Conservation (phyloP, 345 rosid genomes). For the Citrus cavaleriei region DNA sequence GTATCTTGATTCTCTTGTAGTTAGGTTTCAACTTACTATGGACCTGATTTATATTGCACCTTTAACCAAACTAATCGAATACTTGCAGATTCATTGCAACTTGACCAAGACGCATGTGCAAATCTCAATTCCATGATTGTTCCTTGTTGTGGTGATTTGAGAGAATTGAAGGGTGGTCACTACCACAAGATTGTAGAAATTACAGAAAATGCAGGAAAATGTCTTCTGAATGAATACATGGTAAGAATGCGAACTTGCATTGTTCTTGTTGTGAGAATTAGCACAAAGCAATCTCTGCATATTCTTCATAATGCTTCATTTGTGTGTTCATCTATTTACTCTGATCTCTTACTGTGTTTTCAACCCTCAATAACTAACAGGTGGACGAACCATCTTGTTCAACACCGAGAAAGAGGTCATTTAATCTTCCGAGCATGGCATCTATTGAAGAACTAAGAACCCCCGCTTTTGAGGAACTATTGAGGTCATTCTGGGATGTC, state of each 20-base stretch:
- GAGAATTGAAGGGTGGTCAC: slow-evolving; percentile 83
- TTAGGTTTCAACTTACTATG: not conserved
- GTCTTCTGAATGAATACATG: slow-evolving; percentile 77
- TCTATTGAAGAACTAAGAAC: slow-evolving; percentile 92
- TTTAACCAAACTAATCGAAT: slow-evolving; percentile 8
- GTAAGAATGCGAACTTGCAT: slow-evolving; percentile 33
- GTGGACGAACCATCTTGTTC: slow-evolving; percentile 95
- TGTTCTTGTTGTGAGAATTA: no score
- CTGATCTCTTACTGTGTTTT: not conserved
- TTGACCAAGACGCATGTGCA: slow-evolving; percentile 79
- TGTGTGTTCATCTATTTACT: not conserved
- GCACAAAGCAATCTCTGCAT: no score
- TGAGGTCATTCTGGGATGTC: slow-evolving; percentile 68
- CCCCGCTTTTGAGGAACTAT: slow-evolving; percentile 74
- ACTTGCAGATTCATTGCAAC: slow-evolving; percentile 76
- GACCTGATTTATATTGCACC: not conserved
- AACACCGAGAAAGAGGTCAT: slow-evolving; percentile 74
- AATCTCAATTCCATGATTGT: slow-evolving; percentile 78
- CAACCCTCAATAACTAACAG: slow-evolving; percentile 27
- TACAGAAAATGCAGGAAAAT: slow-evolving; percentile 82
- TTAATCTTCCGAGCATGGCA: slow-evolving; percentile 63
- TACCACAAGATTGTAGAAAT: slow-evolving; percentile 77
- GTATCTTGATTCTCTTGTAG: slow-evolving; percentile 27
- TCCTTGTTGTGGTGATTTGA: slow-evolving; percentile 78
- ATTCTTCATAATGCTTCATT: no score